Base-by-base conservation (phyloP, 768 basidiomycete genomes). In the Hygrophorus pudorinus region DNA sequence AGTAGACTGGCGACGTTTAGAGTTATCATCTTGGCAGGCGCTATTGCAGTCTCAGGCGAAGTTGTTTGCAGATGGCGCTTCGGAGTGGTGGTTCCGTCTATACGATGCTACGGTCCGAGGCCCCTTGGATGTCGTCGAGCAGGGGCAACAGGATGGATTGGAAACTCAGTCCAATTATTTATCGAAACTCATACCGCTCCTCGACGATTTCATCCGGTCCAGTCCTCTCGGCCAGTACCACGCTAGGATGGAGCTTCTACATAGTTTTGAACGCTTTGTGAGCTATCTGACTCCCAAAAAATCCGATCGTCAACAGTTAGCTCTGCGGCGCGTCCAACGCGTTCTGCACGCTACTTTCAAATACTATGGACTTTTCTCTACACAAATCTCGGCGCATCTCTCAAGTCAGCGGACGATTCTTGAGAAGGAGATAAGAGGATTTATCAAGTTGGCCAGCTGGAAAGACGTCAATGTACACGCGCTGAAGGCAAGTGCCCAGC, bases 361-460 rank as follows among this genome's bases (percentile, higher is more conserved):
- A 11, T 81, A 80, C 57, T 94, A 81, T 56, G 47, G 57, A n/a
- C 72, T 85, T 38, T 90, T 81, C 59, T 57, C 67, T 13, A 51
- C 63, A 1, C 56, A 63, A 10, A 58, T 92, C 21, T 53, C 61
- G 2, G 54, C 62, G 2, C 67, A 66, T n/a, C 63, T 96, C 21
- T 52, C 57, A 2, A 60, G 70, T 13, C 81, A 86, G 56, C 75
- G 81, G 40, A 61, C 59, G 1, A 55, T 53, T 0, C 59, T 96
- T 27, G 90, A 97, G 62, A 84, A 79, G 53, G 85, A 93, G 45
- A 73, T 97, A 41, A 76, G 71, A 46, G 79, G 75, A 35, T 82
- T 91, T 57, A 83, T 98, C 68, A 94, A 92, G 60, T 70, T 99
- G 36, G 96, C 96, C 1, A 97, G 92, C 56, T 98, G 96, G 96